These are phyloP conservation scores for Trametes cinnabarina DNA, from an alignment of 768 basidiomycete genomes.

Conservation along the genomic window DNA sequence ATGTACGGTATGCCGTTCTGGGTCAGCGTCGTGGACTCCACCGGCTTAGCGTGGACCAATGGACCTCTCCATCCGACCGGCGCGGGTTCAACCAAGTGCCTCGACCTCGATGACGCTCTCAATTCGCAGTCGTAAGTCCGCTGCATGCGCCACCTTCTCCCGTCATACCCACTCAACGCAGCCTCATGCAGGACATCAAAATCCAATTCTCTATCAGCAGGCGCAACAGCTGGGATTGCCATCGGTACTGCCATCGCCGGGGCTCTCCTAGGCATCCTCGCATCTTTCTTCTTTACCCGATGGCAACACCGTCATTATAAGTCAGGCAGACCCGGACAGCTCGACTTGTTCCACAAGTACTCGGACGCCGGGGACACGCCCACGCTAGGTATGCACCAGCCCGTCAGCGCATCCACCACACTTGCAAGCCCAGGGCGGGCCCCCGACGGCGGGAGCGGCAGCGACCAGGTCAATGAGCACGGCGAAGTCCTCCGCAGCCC, in stretches of 20 bases:
- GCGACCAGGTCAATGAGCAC: neutral
- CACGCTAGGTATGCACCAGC: constrained; percentile 7
- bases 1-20: constrained; percentile 57
- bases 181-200: neutral
- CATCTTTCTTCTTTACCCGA: constrained; percentile 6
- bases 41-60: constrained; percentile 51
- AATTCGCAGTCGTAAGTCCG: neutral
- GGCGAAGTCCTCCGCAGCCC: neutral
- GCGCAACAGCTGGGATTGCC: constrained; percentile 25
- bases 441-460: neutral
- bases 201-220: constrained; percentile 10
- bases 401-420: constrained; percentile 1
- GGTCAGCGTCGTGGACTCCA: constrained; percentile 50
- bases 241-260: constrained; percentile 27
- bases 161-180: neutral
- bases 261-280: constrained; percentile 16
- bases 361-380: constrained; percentile 22
- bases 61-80: constrained; percentile 59
- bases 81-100: constrained; percentile 39
- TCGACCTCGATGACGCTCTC: constrained; percentile 24
- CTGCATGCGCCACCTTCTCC: neutral
- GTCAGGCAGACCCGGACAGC: neutral
- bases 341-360: neutral
- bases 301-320: neutral
- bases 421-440: neutral